Percentiles rank a stretch among this genome's conserved stretches.
phyloP scores from a whole-genome alignment of 2,329 filamentous ascomycete species.

The Venturia oleaginea region DNA sequence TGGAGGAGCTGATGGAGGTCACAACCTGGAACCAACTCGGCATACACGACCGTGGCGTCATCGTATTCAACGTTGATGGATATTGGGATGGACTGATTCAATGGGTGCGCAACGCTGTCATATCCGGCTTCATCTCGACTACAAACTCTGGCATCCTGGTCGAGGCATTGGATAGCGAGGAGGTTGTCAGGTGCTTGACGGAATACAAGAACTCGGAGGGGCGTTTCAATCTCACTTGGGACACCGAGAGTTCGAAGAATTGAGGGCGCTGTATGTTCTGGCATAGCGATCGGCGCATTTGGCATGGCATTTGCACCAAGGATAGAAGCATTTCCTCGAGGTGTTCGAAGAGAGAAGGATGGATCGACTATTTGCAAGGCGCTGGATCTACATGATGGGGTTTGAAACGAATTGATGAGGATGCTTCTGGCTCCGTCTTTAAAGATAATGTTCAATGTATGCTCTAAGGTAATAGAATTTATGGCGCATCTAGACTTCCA shows the following conservation, averaged over 20 bases:
- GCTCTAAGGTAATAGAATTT: too few species aligned
- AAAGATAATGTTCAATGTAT: neutral
- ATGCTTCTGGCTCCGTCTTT: neutral
- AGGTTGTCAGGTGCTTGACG: constrained; percentile 60
- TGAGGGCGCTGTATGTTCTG: neutral
- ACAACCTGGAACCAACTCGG: constrained; percentile 94
- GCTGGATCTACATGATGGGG: neutral
- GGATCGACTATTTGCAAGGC: neutral
- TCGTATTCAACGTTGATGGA: constrained; percentile 77
- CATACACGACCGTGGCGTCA: constrained; percentile 72
- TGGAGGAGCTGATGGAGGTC: constrained; percentile 91
- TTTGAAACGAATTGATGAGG: neutral
- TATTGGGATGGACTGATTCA: constrained; percentile 83
- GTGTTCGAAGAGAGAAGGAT: neutral
- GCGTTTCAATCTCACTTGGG: constrained; percentile 77
- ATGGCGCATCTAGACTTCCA: too few species aligned
- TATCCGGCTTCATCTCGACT: constrained; percentile 65
- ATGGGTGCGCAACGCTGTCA: constrained; percentile 71
- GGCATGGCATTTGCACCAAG: neutral
- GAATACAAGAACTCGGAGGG: constrained; percentile 69
- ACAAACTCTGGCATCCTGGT: constrained; percentile 68
- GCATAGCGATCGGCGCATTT: neutral
- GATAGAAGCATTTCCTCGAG: neutral
- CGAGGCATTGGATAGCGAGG: constrained; percentile 62
- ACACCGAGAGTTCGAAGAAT: constrained; percentile 23